These are phyloP conservation scores for Podospora sp. DNA, from an alignment of 495 filamentous ascomycete genomes.

Conservation along the genomic window DNA sequence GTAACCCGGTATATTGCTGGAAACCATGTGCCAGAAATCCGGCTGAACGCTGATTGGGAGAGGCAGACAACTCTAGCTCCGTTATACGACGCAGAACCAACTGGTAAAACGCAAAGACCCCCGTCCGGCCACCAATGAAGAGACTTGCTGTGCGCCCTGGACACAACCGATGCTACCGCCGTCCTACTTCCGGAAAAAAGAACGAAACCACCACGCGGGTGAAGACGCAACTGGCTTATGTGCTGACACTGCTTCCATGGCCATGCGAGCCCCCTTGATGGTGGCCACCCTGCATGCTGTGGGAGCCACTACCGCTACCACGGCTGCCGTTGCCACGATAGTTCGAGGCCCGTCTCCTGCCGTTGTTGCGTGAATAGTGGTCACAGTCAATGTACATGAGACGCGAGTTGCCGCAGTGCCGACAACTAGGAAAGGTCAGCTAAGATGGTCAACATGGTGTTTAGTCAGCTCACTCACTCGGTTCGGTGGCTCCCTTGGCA, in stretches of 20 bases:
- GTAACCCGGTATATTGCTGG: background rate
- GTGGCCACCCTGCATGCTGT: background rate
- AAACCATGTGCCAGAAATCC: background rate
- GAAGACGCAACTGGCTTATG: background rate
- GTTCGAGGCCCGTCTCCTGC: background rate
- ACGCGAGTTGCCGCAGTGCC: background rate
- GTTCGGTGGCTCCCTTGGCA: slow-evolving; percentile 4
- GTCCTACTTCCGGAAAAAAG: background rate
- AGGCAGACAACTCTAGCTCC: background rate
- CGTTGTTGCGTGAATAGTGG: background rate
- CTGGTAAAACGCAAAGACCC: background rate
- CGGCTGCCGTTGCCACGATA: background rate
- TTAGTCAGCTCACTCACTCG: background rate
- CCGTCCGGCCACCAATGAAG: background rate
- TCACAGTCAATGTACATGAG: slow-evolving; percentile 8
- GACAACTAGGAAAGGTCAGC: background rate
- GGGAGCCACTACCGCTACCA: background rate
- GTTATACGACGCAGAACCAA: background rate
- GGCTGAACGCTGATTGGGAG: background rate
- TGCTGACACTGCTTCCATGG: background rate
- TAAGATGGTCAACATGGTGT: background rate
- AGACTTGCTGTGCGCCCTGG: background rate
- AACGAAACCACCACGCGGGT: background rate
- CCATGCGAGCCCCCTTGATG: background rate
- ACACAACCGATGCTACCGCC: background rate